phyloP scores from a whole-genome alignment of 768 basidiomycete genomes.

The Rhodosporidiobolus odoratus region DNA sequence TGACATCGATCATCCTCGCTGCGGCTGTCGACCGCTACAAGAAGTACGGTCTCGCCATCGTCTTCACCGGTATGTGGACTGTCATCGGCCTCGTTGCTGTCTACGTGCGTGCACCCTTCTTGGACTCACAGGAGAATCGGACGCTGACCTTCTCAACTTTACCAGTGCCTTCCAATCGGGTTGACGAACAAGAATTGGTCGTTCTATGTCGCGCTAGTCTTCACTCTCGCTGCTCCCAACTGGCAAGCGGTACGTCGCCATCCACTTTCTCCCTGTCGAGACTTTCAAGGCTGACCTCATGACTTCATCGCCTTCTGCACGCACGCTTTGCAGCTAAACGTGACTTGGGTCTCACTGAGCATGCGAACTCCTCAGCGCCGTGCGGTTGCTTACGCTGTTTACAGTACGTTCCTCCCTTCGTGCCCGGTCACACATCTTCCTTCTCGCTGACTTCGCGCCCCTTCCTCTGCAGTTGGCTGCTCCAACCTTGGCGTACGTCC shows the following conservation, averaged over 20 bases:
- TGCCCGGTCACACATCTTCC: no score
- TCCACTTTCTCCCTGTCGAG: not conserved
- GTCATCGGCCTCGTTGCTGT: constrained; percentile 14
- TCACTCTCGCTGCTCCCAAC: constrained; percentile 10
- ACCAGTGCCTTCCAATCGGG: not conserved
- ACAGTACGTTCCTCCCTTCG: no score
- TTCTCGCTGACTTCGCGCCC: no score
- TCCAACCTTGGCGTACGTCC: constrained; percentile 6
- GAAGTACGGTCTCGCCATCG: constrained; percentile 15
- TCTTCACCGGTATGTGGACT: constrained; percentile 7
- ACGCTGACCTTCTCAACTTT: not conserved
- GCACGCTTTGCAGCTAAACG: constrained; percentile 8
- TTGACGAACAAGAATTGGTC: not conserved
- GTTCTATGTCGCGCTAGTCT: constrained; percentile 12
- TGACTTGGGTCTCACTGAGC: constrained; percentile 11
- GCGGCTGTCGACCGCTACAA: not conserved
- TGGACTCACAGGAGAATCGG: not conserved
- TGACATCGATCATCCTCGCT: constrained; percentile 1
- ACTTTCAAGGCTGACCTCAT: not conserved
- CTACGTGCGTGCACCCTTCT: constrained; percentile 5
- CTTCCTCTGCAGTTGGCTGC: no score
- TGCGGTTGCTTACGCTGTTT: constrained; percentile 16
- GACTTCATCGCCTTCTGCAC: not conserved
- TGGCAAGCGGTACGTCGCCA: not conserved
- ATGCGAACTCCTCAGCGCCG: constrained; percentile 5